Percentiles rank a stretch among this genome's conserved stretches.
Evolutionary conservation across 2,329 filamentous ascomycete genomes (phyloP).

Genomic region (Daldinia sp.): DNA sequence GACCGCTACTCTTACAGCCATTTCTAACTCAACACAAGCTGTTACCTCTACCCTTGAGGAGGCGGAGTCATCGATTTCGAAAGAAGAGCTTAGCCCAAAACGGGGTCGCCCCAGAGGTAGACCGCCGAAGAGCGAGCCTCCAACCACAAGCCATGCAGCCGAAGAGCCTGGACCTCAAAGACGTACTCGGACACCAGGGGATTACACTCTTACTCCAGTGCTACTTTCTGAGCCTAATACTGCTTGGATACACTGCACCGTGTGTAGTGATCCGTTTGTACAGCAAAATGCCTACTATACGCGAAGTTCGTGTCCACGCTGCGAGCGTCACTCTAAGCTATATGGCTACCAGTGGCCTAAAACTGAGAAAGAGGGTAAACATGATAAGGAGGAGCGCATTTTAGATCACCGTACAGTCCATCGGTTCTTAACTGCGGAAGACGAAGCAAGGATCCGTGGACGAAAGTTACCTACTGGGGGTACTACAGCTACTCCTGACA

Average conservation of each 20-base stretch:
- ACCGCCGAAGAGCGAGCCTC: constrained; percentile 52
- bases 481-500: constrained; percentile 7
- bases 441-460: constrained; percentile 70
- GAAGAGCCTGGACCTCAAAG: constrained; percentile 31
- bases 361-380: constrained; percentile 81
- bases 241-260: constrained; percentile 90
- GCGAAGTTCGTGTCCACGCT: constrained; percentile 86
- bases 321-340: constrained; percentile 93
- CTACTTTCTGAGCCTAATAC: constrained; percentile 80
- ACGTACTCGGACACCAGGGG: constrained; percentile 70
- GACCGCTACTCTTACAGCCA: not conserved
- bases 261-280: constrained; percentile 85
- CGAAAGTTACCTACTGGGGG: constrained; percentile 45
- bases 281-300: constrained; percentile 91
- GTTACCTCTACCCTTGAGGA: not conserved
- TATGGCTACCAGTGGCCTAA: constrained; percentile 98
- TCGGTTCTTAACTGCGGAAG: constrained; percentile 79
- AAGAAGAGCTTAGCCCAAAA: constrained; percentile 32
- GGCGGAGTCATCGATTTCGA: constrained; percentile 7
- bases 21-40: constrained; percentile 9
- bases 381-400: constrained; percentile 78
- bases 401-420: constrained; percentile 90
- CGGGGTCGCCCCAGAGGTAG: constrained; percentile 43
- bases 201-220: constrained; percentile 84
- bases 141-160: constrained; percentile 47